Evolutionary conservation across 179 eudicot species (phyloP).

Genomic region (Corrigiola litoralis): DNA sequence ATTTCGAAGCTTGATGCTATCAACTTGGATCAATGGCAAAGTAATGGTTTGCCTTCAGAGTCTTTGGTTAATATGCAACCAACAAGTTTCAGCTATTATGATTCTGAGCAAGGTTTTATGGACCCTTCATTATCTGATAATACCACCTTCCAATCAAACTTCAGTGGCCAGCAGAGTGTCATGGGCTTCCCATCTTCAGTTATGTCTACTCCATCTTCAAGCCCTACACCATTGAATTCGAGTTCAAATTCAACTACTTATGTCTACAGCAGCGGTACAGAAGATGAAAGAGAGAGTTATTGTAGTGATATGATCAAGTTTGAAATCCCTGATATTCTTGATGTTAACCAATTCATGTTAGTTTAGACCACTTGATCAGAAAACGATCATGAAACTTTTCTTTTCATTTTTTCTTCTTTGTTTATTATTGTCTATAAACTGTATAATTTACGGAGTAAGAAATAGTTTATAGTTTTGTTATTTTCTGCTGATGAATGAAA

Average conservation of each 20-base stretch:
- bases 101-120: conserved; percentile 29
- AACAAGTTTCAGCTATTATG: conserved; percentile 22
- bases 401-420: neutral
- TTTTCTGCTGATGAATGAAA: conserved; percentile 30
- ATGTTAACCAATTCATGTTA: conserved; percentile 49
- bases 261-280: conserved; percentile 32
- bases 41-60: conserved; percentile 20
- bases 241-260: conserved; percentile 51
- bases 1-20: conserved; percentile 26
- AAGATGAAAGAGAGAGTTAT: conserved; percentile 69
- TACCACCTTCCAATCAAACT: conserved; percentile 30
- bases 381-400: neutral
- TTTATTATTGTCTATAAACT: conserved; percentile 21
- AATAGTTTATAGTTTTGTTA: conserved; percentile 24
- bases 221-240: conserved; percentile 56
- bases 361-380: conserved; percentile 24
- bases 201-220: conserved; percentile 59
- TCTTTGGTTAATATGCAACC: conserved; percentile 12
- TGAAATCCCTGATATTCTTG: conserved; percentile 58
- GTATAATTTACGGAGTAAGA: conserved; percentile 19
- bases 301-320: conserved; percentile 51
- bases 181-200: conserved; percentile 37
- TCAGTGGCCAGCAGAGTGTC: conserved; percentile 31
- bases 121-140: conserved; percentile 35
- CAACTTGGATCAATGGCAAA: conserved; percentile 46